Base-by-base conservation (phyloP, 2,329 filamentous ascomycete species). In the Trichoderma gracile region DNA sequence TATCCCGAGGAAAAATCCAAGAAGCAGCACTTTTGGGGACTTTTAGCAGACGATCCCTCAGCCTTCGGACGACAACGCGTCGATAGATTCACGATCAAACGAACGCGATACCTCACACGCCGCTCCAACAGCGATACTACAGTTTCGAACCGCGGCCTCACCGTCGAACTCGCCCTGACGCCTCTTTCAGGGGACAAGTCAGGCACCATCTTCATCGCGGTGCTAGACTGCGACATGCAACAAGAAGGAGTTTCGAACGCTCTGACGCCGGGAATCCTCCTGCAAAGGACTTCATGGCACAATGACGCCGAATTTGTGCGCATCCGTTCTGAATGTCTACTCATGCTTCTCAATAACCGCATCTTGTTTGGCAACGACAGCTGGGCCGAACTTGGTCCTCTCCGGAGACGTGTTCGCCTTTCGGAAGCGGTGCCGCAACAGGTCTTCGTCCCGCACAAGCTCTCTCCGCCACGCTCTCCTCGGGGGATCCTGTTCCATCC, bases 151-250 rank as follows among this genome's bases (percentile, higher is more conserved):
- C 71, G 71, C 19, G 71, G 71, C 5, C 54, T 72, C 25, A 63
- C 71, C 38, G 69, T 73, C 1, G 71, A 73, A 27, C 68, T 73
- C 4, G 66, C 69, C 1, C 49, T 74, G n/a, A 69, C 71, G 6
- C 72, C 71, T n/a, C 69, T 72, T n/a, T 68, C 69, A 2, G 45
- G 67, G 1, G 72, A 74, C 55, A 63, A 57, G 15, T 74, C 72
- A 0, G 68, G 66, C 1, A 73, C 69, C 14, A 69, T 74, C 25
- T 74, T 72, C 42, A 50, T 74, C 6, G 72, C 70, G 5, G 69
- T 73, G 30, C 55, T 74, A 12, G 73, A 71, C 63, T 74, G 72
- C 60, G 72, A 74, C 21, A 66, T 74, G 15, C 67, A 71, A 25
- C 63, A 67, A 7, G 70, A 71, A 5, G 67, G 65, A 5, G 68